Base-by-base conservation (phyloP, 2,329 filamentous ascomycete genomes). In the Eutypa lata region DNA sequence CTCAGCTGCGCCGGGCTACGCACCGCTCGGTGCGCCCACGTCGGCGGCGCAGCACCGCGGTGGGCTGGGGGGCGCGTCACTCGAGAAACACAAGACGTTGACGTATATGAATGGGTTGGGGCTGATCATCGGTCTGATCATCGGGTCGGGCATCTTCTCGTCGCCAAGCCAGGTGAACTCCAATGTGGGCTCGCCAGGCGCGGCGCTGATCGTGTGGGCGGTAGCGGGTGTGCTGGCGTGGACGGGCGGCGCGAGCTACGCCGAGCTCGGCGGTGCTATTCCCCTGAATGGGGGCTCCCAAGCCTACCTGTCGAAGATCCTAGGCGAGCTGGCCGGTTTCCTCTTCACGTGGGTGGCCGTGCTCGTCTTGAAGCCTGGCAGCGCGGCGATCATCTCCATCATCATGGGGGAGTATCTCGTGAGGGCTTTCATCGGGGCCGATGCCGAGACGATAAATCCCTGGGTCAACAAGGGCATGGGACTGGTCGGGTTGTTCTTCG, bases 361-460 rank as follows among this genome's bases (percentile, higher is more conserved):
- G 16, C 82, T 94, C 55, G 94, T 99, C 13, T 77, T 99, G 56
- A 97, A 97, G 73, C 94, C 94, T 0, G 94, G 94, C 2, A 89
- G 90, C 38, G 87, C 91, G 10, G 94, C 94, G 56, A 99, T 99
- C 67, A 91, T 99, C 59, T 83, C 93, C 59, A 97, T 99, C 61
- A 97, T 99, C 65, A 97, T 97, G 78, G 94, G 94, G 43, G 94
- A 99, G 73, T 99, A 99, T 67, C 76, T 96, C n/a, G 90, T 97
- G 50, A 82, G 91, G 46, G 92, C 91, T 14, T 81, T 89, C 43
- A 87, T 96, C 53, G 92, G 92, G 8, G 86, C 91, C n/a, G 90
- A 96, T 53, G 89, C 89, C 2, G 86, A 89, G 64, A 84, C 85
- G 22, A 81, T 91, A 51, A 94, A 84, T 65, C 83, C 86, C 2